Base-by-base conservation (phyloP, 2,329 filamentous ascomycete species). In the Fusarium xyrophilum region DNA sequence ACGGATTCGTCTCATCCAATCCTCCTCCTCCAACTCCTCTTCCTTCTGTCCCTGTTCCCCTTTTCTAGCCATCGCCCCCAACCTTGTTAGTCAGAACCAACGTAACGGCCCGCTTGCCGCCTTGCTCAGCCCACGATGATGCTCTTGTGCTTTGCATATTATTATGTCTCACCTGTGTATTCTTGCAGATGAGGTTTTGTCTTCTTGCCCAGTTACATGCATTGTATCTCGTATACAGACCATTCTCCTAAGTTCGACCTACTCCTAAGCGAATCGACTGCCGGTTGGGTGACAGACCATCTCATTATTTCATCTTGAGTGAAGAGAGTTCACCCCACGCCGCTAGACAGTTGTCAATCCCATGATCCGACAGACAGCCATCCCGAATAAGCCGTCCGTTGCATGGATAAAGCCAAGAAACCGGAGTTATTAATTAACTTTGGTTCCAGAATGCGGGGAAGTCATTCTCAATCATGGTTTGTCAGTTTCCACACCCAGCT, bases 271-370 rank as follows among this genome's bases (percentile, higher is more conserved):
- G 28, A 53, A 25, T 21, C 33, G 23, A 28, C 47, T 28, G 30
- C 46, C 36, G 5, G 6, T 35, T 36, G 21, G 21, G 30, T 25
- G 30, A 27, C 6, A 9, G 19, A 30, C 25, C 7, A 47, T 58
- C 39, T 46, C 13, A 30, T 32, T 47, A 53, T 65, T 65, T 65
- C 60, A 65, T 42, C 38, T 54, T 54, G 27, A 30, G 40, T 36
- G n/a, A 19, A 12, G 28, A 35, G 27, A 43, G 38, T 25, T 25
- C 42, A 53, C 54, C 55, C 65, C 54, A 56, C 55, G 60, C 36
- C 65, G 56, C 65, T 68, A 68, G 65, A 69, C 61, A 69, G 61
- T 56, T 68, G 65, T 68, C 65, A 68, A 62, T 66, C 65, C 60
- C 60, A 56, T 62, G 62, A 69, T 69, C 66, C 57, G 46, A 38